phyloP scores from a whole-genome alignment of 2,329 filamentous ascomycete genomes.

The Verticillium zaregamsianum region DNA sequence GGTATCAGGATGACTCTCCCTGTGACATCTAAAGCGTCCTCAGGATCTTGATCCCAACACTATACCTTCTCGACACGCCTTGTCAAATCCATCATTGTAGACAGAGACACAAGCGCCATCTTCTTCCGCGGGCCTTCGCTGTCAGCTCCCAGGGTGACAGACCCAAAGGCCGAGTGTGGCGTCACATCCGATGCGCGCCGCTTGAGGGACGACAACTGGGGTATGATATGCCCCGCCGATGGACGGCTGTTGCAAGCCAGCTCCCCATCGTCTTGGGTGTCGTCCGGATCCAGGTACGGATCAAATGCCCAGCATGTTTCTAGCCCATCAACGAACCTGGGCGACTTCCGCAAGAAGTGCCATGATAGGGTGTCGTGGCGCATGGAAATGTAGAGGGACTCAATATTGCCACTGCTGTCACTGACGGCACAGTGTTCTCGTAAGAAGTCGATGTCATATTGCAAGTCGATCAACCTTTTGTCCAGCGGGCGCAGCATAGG shows the following conservation, averaged over 20 bases:
- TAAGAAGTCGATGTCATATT: conserved; percentile 49
- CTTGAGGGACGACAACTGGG: conserved; percentile 37
- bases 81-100: conserved; percentile 34
- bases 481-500: conserved; percentile 56
- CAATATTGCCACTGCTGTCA: conserved; percentile 49
- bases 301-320: conserved; percentile 53
- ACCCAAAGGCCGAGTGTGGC: conserved; percentile 40
- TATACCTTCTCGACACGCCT: conserved; percentile 34
- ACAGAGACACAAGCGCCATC: conserved; percentile 29
- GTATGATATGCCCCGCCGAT: conserved; percentile 40
- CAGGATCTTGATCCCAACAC: background rate
- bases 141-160: conserved; percentile 23
- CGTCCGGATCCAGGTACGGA: conserved; percentile 39
- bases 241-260: conserved; percentile 32
- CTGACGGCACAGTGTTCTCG: conserved; percentile 51
- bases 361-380: conserved; percentile 50
- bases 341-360: conserved; percentile 44
- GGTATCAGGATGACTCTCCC: background rate
- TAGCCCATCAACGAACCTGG: conserved; percentile 45
- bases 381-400: conserved; percentile 58
- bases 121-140: conserved; percentile 29
- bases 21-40: background rate
- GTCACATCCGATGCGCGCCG: conserved; percentile 50
- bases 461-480: conserved; percentile 30
- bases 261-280: conserved; percentile 29